Evolutionary conservation across 441 rosid genomes (phyloP).

Genomic region (Isatis lusitanica): DNA sequence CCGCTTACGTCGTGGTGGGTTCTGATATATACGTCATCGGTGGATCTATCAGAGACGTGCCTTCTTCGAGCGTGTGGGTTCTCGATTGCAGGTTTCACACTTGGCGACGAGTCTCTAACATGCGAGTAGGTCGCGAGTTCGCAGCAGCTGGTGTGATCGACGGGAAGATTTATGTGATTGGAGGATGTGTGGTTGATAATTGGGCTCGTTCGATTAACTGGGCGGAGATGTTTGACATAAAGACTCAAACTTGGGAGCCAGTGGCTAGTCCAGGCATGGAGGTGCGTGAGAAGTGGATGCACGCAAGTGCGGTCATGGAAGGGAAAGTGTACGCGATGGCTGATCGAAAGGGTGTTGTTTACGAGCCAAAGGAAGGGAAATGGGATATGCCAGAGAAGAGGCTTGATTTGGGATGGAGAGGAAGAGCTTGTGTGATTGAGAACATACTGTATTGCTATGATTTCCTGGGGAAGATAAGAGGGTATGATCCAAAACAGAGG

Average conservation of each 20-base stretch:
- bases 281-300: conserved; percentile 88
- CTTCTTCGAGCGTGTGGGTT: conserved; percentile 68
- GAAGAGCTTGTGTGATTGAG: conserved; percentile 72
- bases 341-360: conserved; percentile 66
- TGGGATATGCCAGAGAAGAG: conserved; percentile 62
- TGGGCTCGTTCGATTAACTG: conserved; percentile 69
- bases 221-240: conserved; percentile 80
- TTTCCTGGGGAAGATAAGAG: conserved; percentile 82
- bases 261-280: conserved; percentile 51
- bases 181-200: conserved; percentile 77
- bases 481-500: conserved; percentile 53
- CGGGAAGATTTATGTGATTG: conserved; percentile 67
- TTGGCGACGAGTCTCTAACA: conserved; percentile 56
- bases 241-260: conserved; percentile 51
- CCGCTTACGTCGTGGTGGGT: conserved; percentile 57
- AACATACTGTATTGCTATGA: conserved; percentile 73
- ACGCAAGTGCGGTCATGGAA: conserved; percentile 73
- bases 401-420: conserved; percentile 82
- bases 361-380: conserved; percentile 43
- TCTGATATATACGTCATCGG: conserved; percentile 63
- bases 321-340: conserved; percentile 77
- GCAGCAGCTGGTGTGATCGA: conserved; percentile 69
- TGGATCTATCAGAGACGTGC: conserved; percentile 65
- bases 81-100: conserved; percentile 64
- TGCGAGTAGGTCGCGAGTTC: conserved; percentile 75